Base-by-base conservation (phyloP, 2,329 filamentous ascomycete species). In the Davidsoniella australis region DNA sequence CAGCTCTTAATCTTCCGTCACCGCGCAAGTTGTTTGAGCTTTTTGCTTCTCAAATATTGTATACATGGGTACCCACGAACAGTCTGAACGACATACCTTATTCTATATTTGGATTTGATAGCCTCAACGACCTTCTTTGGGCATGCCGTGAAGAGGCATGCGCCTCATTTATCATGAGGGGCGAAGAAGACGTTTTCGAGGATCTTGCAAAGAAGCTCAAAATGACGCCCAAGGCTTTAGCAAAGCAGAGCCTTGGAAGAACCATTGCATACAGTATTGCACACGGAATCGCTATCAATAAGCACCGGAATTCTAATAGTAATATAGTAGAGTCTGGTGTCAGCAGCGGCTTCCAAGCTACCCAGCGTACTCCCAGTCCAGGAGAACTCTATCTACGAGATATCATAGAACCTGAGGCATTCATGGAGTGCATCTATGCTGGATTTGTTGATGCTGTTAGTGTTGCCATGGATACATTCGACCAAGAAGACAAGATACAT, bases 1-100 rank as follows among this genome's bases (percentile, higher is more conserved):
- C 61, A 10, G 70, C 72, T 0, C 71, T 95, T 33, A 65, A 71
- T 0, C 71, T 96, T 18, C 63, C 70, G 20, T 76, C 77, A 41
- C 70, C 86, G 0, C 76, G 72, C 56, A 73, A 80, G 33, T 66
- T 99, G 1, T 95, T 98, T 59, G 68, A 69, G 5, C 68, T 96
- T 0, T 98, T 96, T 59, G 80, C 85, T 5, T 79, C 88, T 2
- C 91, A 98, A 58, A 70, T 98, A 5, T 68, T 96, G 2, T 94
- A 85, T 60, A 94, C 87, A 0, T 98, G 88, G 89, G 74, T 93
- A 3, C 78, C 85, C 54, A 66, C 66, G 1, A 74, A 81, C 52
- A 64, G 67, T 1, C 67, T 94, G 6, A 68, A 73, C n/a, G 70
- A 76, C 3, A 83, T 98, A 45, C 89, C 91, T 0, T 94, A 76